A percentile compares a stretch with the other conserved stretches of the same genome.
Conservation (phyloP, 352 stramenopile genomes). For the Plasmopara viticola region DNA sequence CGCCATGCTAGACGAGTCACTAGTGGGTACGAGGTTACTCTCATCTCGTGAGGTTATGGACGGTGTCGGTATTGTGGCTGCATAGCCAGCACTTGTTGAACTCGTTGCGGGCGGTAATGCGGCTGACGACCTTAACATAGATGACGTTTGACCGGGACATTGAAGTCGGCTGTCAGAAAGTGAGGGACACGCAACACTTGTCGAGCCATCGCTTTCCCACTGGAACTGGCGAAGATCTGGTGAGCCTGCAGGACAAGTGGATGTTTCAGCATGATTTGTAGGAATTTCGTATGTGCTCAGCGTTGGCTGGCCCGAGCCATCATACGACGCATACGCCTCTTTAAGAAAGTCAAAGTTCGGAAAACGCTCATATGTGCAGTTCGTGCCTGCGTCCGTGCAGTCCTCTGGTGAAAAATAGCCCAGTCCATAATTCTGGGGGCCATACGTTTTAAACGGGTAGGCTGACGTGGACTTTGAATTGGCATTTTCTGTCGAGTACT, state of each 20-base stretch:
- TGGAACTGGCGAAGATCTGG: conserved; percentile 15
- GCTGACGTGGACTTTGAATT: conserved; percentile 48
- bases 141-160: no score
- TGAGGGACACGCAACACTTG: no score
- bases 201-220: conserved; percentile 14
- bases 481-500: conserved; percentile 75
- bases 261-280: conserved; percentile 13
- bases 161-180: no score
- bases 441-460: conserved; percentile 64
- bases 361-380: conserved; percentile 51
- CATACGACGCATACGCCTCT: conserved; percentile 33
- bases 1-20: no score
- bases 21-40: no score
- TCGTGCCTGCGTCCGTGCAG: conserved; percentile 38
- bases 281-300: conserved; percentile 20
- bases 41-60: no score
- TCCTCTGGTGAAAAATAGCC: conserved; percentile 62
- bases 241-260: conserved; percentile 13
- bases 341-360: conserved; percentile 63
- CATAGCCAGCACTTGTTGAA: no score
- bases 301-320: conserved; percentile 26
- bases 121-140: no score
- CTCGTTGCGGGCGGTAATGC: no score
- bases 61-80: no score
- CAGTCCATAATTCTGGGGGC: conserved; percentile 68